Evolutionary conservation across 164 flowering plant species (phyloP).

Genomic region (Macadamia integrifolia): DNA sequence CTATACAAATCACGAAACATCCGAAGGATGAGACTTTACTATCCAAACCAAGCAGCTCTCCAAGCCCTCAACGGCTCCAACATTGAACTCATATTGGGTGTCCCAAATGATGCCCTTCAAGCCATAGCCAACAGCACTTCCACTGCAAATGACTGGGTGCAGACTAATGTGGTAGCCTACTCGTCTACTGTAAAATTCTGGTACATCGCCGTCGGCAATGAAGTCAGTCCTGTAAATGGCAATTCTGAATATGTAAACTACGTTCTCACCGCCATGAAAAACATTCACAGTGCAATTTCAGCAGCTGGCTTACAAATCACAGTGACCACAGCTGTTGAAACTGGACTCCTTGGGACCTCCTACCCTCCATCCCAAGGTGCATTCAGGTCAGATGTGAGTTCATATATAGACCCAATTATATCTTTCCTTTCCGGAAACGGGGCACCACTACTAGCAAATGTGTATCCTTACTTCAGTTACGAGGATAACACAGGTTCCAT

Average conservation of each 20-base stretch:
- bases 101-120: constrained; percentile 12
- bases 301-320: background rate
- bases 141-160: background rate
- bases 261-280: constrained; percentile 5
- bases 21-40: no score
- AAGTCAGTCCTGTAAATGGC: background rate
- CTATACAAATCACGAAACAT: no score
- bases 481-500: no score
- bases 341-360: background rate
- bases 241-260: no score
- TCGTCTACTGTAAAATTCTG: constrained; percentile 5
- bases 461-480: no score
- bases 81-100: constrained; percentile 16
- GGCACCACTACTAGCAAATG: background rate
- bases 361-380: constrained; percentile 12
- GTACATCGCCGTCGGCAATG: constrained; percentile 12
- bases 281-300: constrained; percentile 4
- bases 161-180: constrained; percentile 2
- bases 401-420: background rate
- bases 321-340: no score
- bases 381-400: background rate
- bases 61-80: constrained; percentile 8
- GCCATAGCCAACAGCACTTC: constrained; percentile 10
- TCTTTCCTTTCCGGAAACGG: background rate
- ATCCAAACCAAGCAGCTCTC: no score